phyloP scores from a whole-genome alignment of 2,329 filamentous ascomycete genomes.

The Colletotrichum gloeosporioides region DNA sequence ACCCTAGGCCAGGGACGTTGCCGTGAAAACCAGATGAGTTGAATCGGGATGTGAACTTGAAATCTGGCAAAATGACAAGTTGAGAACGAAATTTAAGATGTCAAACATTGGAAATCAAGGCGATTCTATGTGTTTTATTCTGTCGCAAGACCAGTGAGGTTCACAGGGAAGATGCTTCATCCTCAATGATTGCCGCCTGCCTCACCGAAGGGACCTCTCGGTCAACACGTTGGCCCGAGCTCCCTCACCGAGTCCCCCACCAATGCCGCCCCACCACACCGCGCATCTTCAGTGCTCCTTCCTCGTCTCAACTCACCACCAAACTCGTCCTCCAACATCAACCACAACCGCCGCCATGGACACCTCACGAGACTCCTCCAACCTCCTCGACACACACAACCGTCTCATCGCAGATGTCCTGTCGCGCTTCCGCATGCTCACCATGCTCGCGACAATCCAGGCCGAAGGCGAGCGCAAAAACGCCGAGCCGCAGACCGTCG shows the following conservation, averaged over 20 bases:
- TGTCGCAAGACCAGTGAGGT: background rate
- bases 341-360: background rate
- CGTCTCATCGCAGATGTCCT: conserved; percentile 50
- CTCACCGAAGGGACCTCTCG: background rate
- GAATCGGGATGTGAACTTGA: too few relatives aligned
- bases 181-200: background rate
- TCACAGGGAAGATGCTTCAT: background rate
- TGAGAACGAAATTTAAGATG: too few relatives aligned
- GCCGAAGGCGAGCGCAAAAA: conserved; percentile 40
- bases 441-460: conserved; percentile 48
- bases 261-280: background rate
- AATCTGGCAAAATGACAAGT: too few relatives aligned
- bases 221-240: background rate
- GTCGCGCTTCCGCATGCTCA: conserved; percentile 47
- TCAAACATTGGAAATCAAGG: too few relatives aligned
- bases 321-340: background rate
- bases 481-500: conserved; percentile 45
- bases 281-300: background rate
- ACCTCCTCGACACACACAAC: conserved; percentile 43
- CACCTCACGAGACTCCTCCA: conserved; percentile 19
- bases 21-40: too few relatives aligned
- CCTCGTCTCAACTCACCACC: background rate
- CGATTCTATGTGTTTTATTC: background rate
- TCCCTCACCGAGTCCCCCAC: background rate
- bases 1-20: too few relatives aligned